These are phyloP conservation scores for Zopfochytrium polystomum DNA, from an alignment of 371 early-diverging fungal species.

Conservation along the genomic window DNA sequence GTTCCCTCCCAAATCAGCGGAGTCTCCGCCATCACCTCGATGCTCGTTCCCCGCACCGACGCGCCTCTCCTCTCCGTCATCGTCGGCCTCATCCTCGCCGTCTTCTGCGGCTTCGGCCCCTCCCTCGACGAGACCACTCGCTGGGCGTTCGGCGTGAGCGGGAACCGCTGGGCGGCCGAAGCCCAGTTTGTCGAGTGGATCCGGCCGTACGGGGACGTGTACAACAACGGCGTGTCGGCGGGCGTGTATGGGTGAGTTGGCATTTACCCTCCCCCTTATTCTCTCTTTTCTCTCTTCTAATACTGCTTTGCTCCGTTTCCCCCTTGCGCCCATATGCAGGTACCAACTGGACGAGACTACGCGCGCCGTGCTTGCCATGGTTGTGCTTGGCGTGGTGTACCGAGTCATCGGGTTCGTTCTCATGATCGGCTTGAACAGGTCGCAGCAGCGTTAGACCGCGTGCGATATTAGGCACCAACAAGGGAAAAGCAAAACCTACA, in stretches of 20 bases:
- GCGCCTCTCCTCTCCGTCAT: constrained; percentile 43
- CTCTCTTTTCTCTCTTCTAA: no score
- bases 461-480: no score
- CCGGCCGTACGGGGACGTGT: constrained; percentile 12
- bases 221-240: constrained; percentile 22
- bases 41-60: constrained; percentile 39
- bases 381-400: constrained; percentile 8
- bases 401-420: constrained; percentile 8
- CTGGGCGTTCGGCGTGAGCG: constrained; percentile 3
- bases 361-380: constrained; percentile 1
- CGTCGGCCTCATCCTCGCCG: constrained; percentile 36
- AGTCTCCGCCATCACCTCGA: constrained; percentile 33
- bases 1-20: constrained; percentile 21
- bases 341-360: constrained; percentile 1
- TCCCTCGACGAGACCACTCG: constrained; percentile 26
- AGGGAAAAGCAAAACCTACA: no score
- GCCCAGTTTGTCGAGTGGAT: constrained; percentile 19
- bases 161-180: constrained; percentile 25
- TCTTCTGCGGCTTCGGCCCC: constrained; percentile 41
- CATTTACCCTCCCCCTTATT: no score
- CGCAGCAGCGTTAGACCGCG: constrained; percentile 41
- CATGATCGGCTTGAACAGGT: constrained; percentile 38
- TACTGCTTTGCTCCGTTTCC: constrained; percentile 2
- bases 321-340: no score
- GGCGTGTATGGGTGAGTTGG: constrained; percentile 10